Evolutionary conservation across 176 grass and related monocot species (phyloP), one percentile per base, ranked within the genome.

Genomic region (Zea luxurians): DNA sequence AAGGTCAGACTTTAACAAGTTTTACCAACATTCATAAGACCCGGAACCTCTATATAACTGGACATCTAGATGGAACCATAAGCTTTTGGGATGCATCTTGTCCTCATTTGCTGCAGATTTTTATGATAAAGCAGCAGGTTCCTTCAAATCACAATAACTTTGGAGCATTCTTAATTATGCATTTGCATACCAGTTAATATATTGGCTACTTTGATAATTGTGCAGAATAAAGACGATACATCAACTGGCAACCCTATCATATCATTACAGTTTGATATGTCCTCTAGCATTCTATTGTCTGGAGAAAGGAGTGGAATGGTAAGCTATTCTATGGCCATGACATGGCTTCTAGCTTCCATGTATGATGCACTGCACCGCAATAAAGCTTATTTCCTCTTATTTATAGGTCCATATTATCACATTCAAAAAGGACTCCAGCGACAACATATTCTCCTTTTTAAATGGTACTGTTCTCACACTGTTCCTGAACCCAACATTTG

Each of bases 41-140:
- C 67, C 92, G 84, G 65, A 95, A 85, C 73, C 83, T 99, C 10
- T 90, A 87, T 82, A 83, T 99, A 75, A 92, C 96, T 83, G 92
- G 96, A 62, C 96, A 99, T 88, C 45, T 78, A 75, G 92, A 99
- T 85, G 96, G 96, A 89, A 83, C 88, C 59, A 86, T 99, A 82
- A 91, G 86, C 35, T 90, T 99, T 83, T 99, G 96, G 96, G 90
- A 99, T 89, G 89, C 92, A 78, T 95, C 92, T 48, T 95, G 85
- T 55, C 96, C 96, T 61, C 81, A 91, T 85, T 75, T 99, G 5
- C 74, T 87, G 71, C 86, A 84, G 8, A 89, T 87, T 80, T 89
- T 95, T 64, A 85, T 83, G n/a, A 90, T 99, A 90, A 92, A 93
- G 66, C 78, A 78, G 11, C 88, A 99, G 89, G 96, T 99, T 75